phyloP scores from a whole-genome alignment of 345 rosid species.

The Arabidopsis suecica region DNA sequence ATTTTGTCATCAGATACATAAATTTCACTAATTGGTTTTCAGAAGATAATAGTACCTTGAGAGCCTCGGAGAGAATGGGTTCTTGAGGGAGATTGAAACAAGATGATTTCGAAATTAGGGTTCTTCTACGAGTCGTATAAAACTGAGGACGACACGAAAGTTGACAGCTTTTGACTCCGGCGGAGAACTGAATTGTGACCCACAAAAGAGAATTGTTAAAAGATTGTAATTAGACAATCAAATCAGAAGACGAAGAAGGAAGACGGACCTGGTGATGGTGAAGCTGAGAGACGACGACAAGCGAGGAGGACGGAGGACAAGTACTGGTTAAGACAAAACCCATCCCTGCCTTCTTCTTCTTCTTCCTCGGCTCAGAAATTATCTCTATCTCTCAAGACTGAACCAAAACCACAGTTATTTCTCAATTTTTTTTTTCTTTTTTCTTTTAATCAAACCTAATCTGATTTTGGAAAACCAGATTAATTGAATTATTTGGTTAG shows the following conservation, averaged over 20 bases:
- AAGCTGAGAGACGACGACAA: slow-evolving; percentile 29
- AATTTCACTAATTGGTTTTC: not conserved
- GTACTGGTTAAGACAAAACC: slow-evolving; percentile 32
- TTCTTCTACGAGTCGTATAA: slow-evolving; percentile 32
- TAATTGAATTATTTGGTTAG: no score
- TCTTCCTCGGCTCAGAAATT: slow-evolving; percentile 7
- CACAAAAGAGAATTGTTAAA: slow-evolving; percentile 2
- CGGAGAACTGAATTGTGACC: slow-evolving; percentile 35
- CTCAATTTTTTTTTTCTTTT: no score
- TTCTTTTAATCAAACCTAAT: no score
- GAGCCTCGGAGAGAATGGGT: slow-evolving; percentile 47
- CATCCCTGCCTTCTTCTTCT: not conserved
- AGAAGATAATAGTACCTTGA: slow-evolving; percentile 33
- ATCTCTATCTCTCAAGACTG: not conserved
- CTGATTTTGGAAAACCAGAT: no score
- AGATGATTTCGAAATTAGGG: slow-evolving; percentile 33
- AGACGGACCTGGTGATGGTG: slow-evolving; percentile 24
- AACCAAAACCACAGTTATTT: no score
- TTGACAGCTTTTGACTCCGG: slow-evolving; percentile 26
- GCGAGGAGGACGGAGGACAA: slow-evolving; percentile 16
- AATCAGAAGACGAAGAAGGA: not conserved
- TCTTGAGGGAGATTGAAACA: slow-evolving; percentile 50
- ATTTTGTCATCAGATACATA: not conserved
- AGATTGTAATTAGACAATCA: not conserved
- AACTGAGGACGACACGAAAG: not conserved